Evolutionary conservation across 2,329 filamentous ascomycete species (phyloP), one percentile per base, ranked within the genome.

Genomic region (Pyrenophora teres): DNA sequence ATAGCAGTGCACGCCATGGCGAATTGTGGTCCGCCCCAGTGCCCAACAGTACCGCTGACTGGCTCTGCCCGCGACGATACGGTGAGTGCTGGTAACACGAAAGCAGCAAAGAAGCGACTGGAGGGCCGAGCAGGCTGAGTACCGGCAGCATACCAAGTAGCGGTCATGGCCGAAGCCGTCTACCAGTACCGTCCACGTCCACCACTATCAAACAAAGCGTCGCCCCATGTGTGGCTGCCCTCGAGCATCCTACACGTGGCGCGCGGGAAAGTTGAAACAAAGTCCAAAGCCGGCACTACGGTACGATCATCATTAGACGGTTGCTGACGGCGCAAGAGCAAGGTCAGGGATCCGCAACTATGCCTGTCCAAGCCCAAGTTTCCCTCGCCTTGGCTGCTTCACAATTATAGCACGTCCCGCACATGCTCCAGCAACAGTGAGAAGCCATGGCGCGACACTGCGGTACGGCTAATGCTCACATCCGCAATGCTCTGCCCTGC

Each of bases 181-280:
- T 15, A 15, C 15, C 15, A 15, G 15, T 45, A 15, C 53, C 43
- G 47, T 60, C 57, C 57, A 61, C 51, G 19, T 3, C 19, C 5
- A 21, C 42, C 9, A 6, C 38, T 32, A 36, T 46, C 27, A 49
- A 62, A 44, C 59, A 51, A 59, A 38, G 54, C 54, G 54, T 50
- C 54, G 46, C 61, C 47, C 52, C 52, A 52, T 40, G 30, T 63
- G 53, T 59, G 63, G 59, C 42, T 37, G 39, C 38, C 38, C 31
- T 48, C 35, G 31, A 50, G 45, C 25, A 25, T 39, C 59, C 59
- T 52, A 59, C 63, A 68, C 63, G 63, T 65, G 65, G 63, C 62
- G 60, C 48, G 52, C 57, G 55, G 57, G 54, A 50, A 61, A 54
- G 52, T 59, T 61, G 63, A 68, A 69, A 64, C 65, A 44, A 58